Conservation (phyloP, 2,329 filamentous ascomycete species). For the Bipolaris sorokiniana region DNA sequence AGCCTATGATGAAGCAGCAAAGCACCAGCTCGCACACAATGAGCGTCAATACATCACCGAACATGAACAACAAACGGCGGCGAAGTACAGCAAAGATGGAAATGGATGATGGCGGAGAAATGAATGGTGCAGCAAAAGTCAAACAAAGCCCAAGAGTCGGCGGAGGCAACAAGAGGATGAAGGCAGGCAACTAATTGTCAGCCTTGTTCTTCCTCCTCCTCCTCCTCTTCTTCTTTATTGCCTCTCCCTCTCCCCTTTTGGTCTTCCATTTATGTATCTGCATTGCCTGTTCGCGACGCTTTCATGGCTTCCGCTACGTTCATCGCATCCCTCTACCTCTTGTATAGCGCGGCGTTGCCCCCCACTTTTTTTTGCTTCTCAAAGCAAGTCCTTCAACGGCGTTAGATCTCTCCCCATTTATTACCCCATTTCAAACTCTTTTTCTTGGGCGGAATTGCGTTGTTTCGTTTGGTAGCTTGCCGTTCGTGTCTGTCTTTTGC, state of each 20-base stretch:
- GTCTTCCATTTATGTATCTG: not conserved
- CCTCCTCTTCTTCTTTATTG: not conserved
- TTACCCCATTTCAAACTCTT: constrained; percentile 10
- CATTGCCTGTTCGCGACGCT: constrained; percentile 11
- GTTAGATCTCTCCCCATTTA: constrained; percentile 13
- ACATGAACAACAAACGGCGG: constrained; percentile 64
- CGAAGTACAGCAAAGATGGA: constrained; percentile 67
- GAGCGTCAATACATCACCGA: constrained; percentile 68
- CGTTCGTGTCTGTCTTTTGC: constrained; percentile 1
- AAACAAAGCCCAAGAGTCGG: constrained; percentile 57
- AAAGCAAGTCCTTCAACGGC: constrained; percentile 8
- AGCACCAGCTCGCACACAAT: constrained; percentile 61
- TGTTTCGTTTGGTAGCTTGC: not conserved
- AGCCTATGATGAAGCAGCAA: constrained; percentile 63
- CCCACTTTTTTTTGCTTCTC: constrained; percentile 5
- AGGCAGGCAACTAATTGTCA: constrained; percentile 31
- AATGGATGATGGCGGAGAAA: constrained; percentile 57
- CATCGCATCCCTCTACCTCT: constrained; percentile 14
- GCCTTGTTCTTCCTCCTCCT: not conserved
- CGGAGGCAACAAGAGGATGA: constrained; percentile 47
- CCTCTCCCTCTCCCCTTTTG: not conserved
- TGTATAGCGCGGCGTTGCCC: constrained; percentile 41
- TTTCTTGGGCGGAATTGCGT: constrained; percentile 4
- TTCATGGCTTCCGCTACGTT: constrained; percentile 7
- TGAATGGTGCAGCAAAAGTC: constrained; percentile 53